Base-by-base conservation (phyloP, 2,329 filamentous ascomycete genomes). In the Clonostachys solani region DNA sequence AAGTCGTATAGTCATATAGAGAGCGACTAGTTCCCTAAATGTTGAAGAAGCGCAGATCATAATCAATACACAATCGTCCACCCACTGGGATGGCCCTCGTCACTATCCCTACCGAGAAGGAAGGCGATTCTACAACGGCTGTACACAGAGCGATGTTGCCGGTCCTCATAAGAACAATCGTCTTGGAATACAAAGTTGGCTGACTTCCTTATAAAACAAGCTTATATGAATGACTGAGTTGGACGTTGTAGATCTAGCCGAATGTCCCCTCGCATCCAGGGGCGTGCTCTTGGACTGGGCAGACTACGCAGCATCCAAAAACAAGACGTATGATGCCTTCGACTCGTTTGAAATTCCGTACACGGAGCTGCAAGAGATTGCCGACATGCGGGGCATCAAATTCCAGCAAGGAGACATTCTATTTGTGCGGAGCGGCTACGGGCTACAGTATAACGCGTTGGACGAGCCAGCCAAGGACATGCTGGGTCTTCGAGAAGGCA, bases 401-500 rank as follows among this genome's bases (percentile, higher is more conserved):
- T 65, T 74, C 44, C 65, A 60, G n/a, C 60, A 59, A 5, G 77
- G 77, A n/a, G 77, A 80, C 51, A 72, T 80, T 40, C 62, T 81
- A 64, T 79, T 40, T 68, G 75, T 33, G 70, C 69, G 0, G 75
- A 75, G 12, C 77, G 69, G 55, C 68, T 68, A 4, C 58, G 64
- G n/a, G 68, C 60, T 5, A 67, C 16, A 40, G 13, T 16, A 29
- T 29, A 29, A 29, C 23, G 23, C 23, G 10, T 29, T 29, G 23
- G 9, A 29, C 2, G 23, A 29, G 23, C 23, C 23, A 29, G 23
- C 23, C 23, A 29, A 29, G 9, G 23, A 29, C 23, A 10, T 9
- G 9, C 23, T 29, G 10, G 23, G 23, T 10, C 23, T 29, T 29
- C 23, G 23, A 10, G 9, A 29, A 29, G 23, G 23, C 8, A 29